A percentile compares a stretch with the other conserved stretches of the same genome.
phyloP scores from a whole-genome alignment of 805 yeast species.

The Danielia oregonensis region DNA sequence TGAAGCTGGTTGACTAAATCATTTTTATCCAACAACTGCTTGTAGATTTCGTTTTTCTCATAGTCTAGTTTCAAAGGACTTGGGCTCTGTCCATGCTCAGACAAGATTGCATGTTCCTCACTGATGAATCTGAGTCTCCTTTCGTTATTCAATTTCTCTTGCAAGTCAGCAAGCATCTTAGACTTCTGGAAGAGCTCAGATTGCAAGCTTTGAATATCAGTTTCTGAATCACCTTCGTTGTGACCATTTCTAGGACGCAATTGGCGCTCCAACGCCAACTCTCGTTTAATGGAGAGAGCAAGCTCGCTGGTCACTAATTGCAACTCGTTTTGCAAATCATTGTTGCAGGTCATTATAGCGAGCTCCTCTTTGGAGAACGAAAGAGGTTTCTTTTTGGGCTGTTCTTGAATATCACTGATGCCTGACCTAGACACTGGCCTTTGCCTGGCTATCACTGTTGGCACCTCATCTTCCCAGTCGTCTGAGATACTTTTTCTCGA shows the following conservation, averaged over 20 bases:
- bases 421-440: conserved; percentile 1
- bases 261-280: conserved; percentile 53
- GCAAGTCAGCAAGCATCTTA: conserved; percentile 44
- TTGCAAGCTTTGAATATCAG: not conserved
- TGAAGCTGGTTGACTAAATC: conserved; percentile 45
- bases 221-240: not conserved
- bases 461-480: not conserved
- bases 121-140: conserved; percentile 63
- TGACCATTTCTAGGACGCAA: conserved; percentile 17
- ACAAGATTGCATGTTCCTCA: conserved; percentile 62
- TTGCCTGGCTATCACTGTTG: not conserved
- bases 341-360: conserved; percentile 57
- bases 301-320: conserved; percentile 68
- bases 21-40: conserved; percentile 45
- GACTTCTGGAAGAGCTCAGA: conserved; percentile 30
- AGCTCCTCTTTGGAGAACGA: conserved; percentile 57
- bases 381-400: conserved; percentile 11
- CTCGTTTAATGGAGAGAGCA: conserved; percentile 69
- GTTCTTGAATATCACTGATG: conserved; percentile 1
- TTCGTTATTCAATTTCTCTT: conserved; percentile 59
- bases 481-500: conserved; percentile 4
- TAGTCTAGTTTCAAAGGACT: conserved; percentile 53
- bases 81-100: conserved; percentile 52
- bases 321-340: conserved; percentile 56
- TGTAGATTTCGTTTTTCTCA: conserved; percentile 51